Percentiles rank a stretch among this genome's conserved stretches.
These are phyloP conservation scores for Debaryomyces nepalensis DNA, from an alignment of 1,139 yeast genomes.

Conservation along the genomic window DNA sequence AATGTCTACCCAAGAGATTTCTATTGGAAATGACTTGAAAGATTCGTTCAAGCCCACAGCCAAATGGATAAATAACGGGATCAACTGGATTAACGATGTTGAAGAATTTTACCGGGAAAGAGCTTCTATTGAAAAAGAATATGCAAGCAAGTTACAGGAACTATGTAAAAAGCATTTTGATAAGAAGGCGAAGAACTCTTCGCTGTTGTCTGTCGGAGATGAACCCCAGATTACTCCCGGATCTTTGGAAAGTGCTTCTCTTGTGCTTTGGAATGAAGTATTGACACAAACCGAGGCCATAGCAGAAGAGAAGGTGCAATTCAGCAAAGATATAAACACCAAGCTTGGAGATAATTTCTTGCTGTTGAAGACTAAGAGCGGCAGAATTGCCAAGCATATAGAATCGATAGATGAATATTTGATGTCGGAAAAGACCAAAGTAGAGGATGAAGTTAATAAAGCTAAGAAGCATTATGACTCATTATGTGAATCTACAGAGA, in stretches of 20 bases:
- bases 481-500: constrained; percentile 80
- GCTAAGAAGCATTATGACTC: constrained; percentile 79
- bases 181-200: constrained; percentile 71
- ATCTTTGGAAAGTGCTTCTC: constrained; percentile 86
- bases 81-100: constrained; percentile 76
- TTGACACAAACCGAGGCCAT: constrained; percentile 82
- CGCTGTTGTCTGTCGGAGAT: constrained; percentile 85
- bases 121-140: constrained; percentile 80
- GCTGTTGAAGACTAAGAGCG: constrained; percentile 57
- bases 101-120: constrained; percentile 86
- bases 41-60: constrained; percentile 80
- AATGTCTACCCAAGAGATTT: constrained; percentile 29
- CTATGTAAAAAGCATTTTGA: constrained; percentile 74
- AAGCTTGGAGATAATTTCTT: constrained; percentile 68
- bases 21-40: constrained; percentile 72
- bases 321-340: constrained; percentile 64
- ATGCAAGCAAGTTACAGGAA: constrained; percentile 67
- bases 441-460: constrained; percentile 70
- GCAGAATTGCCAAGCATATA: constrained; percentile 59
- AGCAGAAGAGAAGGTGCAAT: constrained; percentile 65
- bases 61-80: constrained; percentile 76
- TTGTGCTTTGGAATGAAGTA: constrained; percentile 93
- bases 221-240: constrained; percentile 93
- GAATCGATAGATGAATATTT: constrained; percentile 63
- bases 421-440: constrained; percentile 56